A percentile compares a stretch with the other conserved stretches of the same genome.
Evolutionary conservation across 768 basidiomycete genomes (phyloP).

Genomic region (Pleurotus salmoneostramineus): DNA sequence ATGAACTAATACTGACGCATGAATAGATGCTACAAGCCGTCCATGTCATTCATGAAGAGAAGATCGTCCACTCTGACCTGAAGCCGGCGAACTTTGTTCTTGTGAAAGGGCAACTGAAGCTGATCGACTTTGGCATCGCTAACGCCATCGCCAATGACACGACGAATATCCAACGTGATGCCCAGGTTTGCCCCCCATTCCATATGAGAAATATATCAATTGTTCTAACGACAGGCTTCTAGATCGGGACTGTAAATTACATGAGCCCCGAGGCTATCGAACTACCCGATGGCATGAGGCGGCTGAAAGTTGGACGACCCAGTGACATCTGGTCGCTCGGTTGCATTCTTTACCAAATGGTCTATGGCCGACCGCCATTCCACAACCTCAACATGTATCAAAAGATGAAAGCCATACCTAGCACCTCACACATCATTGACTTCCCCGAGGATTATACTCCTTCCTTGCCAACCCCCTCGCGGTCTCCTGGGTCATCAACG

Average conservation of each 20-base stretch:
- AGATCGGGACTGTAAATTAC: constrained; percentile 97
- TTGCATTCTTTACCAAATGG: constrained; percentile 98
- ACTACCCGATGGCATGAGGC: constrained; percentile 77
- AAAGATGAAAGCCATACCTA: constrained; percentile 94
- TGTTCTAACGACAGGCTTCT: constrained; percentile 8
- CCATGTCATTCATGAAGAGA: constrained; percentile 97
- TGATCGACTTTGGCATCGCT: constrained; percentile 99
- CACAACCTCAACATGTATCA: constrained; percentile 76
- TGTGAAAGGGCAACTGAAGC: constrained; percentile 90
- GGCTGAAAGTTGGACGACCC: constrained; percentile 91
- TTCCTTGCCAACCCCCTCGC: constrained; percentile 31
- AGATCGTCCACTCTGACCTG: constrained; percentile 97
- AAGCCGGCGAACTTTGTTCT: constrained; percentile 99
- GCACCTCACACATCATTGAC: constrained; percentile 70
- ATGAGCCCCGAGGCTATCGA: constrained; percentile 99
- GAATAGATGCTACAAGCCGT: constrained; percentile 95
- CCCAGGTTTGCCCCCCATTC: constrained; percentile 55
- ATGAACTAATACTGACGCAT: neutral
- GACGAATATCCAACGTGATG: constrained; percentile 95
- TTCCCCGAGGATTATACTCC: constrained; percentile 72
- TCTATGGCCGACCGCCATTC: constrained; percentile 93
- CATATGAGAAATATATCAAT: neutral
- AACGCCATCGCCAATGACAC: constrained; percentile 99
- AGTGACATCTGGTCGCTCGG: constrained; percentile 98
- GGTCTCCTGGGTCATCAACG: constrained; percentile 23